Evolutionary conservation across 805 yeast genomes (phyloP), one percentile per base, ranked within the genome.

Genomic region (Ogataea kodamae): DNA sequence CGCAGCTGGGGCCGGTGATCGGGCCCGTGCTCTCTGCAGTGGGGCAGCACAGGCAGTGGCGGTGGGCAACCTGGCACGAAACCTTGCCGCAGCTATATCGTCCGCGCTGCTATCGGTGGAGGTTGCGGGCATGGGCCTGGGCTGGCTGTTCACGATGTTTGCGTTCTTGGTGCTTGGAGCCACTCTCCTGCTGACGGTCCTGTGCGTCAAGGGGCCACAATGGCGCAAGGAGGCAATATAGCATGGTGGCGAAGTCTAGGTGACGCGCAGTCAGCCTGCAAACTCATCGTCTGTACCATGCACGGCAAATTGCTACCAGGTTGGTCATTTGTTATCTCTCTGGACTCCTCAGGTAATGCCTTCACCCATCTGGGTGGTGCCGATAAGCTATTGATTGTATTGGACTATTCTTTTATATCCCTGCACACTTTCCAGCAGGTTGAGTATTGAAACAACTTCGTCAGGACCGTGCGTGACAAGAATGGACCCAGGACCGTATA

Each of bases 401-500:
- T 40, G 25, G 8, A 71, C 56, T 42, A 74, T 50, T 25, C 49
- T 52, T 42, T 66, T 66, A 57, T 71, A 73, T 2, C 78, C 81
- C 1, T 52, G 65, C n/a, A 76, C 67, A 11, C 76, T 72, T 15
- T 57, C 60, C 8, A 53, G 40, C 37, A 76, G 57, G 40, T 72
- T 78, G 4, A 43, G 42, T 28, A 68, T 54, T 4, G 65, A 64
- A 10, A 75, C 33, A 34, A 17, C 34, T 24, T 39, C 39, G 11
- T 28, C 22, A 8, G 39, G 31, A 22, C 39, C 65, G 43, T 75
- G 81, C 1, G 81, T 80, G 13, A 69, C 73, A 20, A 57, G 63
- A 25, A 75, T 74, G 2, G 74, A 54, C 1, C 83, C 83, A 3
- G 82, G 80, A 0, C 82, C 83, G 43, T 73, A 76, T 8, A 76